phyloP scores from a whole-genome alignment of 257 asterid genomes.

The Osmanthus fragrans region DNA sequence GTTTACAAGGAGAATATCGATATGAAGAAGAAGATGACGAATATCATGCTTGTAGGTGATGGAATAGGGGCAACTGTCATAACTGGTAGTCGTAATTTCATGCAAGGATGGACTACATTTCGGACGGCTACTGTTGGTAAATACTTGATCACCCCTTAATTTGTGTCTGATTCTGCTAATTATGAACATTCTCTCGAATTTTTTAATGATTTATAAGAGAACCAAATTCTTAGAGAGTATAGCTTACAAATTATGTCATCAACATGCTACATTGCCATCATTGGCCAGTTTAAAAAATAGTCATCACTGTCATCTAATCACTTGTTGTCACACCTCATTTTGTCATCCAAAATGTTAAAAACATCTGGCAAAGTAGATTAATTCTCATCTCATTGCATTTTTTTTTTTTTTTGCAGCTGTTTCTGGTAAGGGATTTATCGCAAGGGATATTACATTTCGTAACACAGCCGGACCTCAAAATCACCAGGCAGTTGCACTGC shows the following conservation, averaged over 20 bases:
- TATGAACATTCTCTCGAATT: no score
- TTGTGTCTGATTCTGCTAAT: background rate
- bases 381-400: no score
- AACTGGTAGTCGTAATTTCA: constrained; percentile 71
- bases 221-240: no score
- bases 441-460: constrained; percentile 86
- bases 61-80: constrained; percentile 81
- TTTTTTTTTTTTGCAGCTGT: constrained; percentile 49
- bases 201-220: no score
- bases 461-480: constrained; percentile 91
- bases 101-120: constrained; percentile 99
- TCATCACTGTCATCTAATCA: no score
- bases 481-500: constrained; percentile 91
- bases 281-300: no score
- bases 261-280: no score
- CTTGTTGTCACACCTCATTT: no score
- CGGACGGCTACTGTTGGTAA: constrained; percentile 89
- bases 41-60: constrained; percentile 89
- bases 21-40: constrained; percentile 84
- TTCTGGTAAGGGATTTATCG: constrained; percentile 91
- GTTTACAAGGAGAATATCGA: constrained; percentile 79
- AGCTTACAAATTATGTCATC: no score
- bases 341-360: no score
- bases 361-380: no score
- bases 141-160: background rate